These are phyloP conservation scores for Trichoderma asperelloides DNA, from an alignment of 495 filamentous ascomycete genomes.

Conservation along the genomic window DNA sequence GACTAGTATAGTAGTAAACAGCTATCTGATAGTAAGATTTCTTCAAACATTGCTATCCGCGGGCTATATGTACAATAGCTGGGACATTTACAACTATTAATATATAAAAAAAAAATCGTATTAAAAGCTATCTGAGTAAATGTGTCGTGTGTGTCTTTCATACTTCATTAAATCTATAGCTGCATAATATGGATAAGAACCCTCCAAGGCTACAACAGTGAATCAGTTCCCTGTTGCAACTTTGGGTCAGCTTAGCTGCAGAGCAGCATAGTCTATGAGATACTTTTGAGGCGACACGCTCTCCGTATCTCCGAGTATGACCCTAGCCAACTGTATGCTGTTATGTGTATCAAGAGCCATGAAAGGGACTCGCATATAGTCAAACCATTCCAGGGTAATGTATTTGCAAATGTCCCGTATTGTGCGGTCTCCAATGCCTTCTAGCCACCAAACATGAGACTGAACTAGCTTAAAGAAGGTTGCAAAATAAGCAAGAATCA, in stretches of 20 bases:
- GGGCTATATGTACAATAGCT: neutral
- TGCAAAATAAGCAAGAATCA: constrained; percentile 40
- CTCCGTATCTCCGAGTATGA: constrained; percentile 28
- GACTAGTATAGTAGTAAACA: constrained; percentile 16
- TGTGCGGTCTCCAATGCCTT: constrained; percentile 28
- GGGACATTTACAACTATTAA: neutral
- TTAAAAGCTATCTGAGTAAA: neutral
- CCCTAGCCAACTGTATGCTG: constrained; percentile 19
- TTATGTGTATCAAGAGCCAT: constrained; percentile 17
- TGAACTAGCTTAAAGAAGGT: constrained; percentile 30
- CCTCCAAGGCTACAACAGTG: neutral
- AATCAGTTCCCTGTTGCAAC: neutral
- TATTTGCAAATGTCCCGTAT: constrained; percentile 29
- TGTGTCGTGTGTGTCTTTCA: neutral
- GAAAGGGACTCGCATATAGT: constrained; percentile 27
- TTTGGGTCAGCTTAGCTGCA: neutral
- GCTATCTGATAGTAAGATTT: constrained; percentile 5
- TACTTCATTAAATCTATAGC: neutral
- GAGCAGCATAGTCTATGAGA: neutral
- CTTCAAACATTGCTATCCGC: constrained; percentile 2
- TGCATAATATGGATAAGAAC: neutral
- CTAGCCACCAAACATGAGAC: constrained; percentile 34
- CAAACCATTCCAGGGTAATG: constrained; percentile 27
- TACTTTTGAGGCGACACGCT: constrained; percentile 17
- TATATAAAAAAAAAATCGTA: neutral